Percentiles rank a stretch among this genome's conserved stretches.
These are phyloP conservation scores for Alternaria arbusti DNA, from an alignment of 2,329 filamentous ascomycete species.

Conservation along the genomic window DNA sequence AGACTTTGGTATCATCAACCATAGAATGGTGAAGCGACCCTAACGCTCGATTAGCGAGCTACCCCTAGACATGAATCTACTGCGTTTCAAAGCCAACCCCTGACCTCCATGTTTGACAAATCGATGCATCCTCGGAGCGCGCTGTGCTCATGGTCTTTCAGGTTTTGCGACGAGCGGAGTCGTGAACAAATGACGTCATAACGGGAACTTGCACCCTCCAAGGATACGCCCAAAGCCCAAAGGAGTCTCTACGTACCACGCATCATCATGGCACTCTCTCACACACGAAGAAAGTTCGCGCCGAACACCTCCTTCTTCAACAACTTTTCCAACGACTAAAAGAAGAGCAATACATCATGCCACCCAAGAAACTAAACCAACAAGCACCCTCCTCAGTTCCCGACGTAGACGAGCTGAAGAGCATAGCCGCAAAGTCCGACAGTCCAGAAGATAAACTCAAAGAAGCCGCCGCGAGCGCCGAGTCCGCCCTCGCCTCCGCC, in stretches of 20 bases:
- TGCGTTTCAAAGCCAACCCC: neutral
- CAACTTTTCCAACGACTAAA: neutral
- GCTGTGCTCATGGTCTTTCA: conserved; percentile 18
- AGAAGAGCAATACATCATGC: conserved; percentile 5
- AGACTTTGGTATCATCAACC: neutral
- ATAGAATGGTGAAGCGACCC: neutral
- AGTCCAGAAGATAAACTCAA: conserved; percentile 37
- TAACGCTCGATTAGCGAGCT: neutral
- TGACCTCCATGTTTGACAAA: neutral
- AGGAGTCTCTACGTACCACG: neutral
- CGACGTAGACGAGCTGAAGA: conserved; percentile 21
- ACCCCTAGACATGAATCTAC: neutral
- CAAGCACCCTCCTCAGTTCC: conserved; percentile 7
- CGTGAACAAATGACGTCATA: conserved; percentile 30
- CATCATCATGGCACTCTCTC: neutral
- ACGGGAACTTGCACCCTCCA: neutral
- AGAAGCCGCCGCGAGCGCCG: conserved; percentile 37
- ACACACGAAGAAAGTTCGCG: neutral
- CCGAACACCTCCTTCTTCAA: neutral
- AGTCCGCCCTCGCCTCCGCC: conserved; percentile 36
- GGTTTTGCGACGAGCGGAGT: conserved; percentile 21
- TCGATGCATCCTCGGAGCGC: neutral
- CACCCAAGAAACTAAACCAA: conserved; percentile 21
- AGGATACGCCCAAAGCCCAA: neutral
- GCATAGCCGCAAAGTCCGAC: conserved; percentile 24